Conservation (phyloP, 73 alveolate species). For the Uronychia binucleata region DNA sequence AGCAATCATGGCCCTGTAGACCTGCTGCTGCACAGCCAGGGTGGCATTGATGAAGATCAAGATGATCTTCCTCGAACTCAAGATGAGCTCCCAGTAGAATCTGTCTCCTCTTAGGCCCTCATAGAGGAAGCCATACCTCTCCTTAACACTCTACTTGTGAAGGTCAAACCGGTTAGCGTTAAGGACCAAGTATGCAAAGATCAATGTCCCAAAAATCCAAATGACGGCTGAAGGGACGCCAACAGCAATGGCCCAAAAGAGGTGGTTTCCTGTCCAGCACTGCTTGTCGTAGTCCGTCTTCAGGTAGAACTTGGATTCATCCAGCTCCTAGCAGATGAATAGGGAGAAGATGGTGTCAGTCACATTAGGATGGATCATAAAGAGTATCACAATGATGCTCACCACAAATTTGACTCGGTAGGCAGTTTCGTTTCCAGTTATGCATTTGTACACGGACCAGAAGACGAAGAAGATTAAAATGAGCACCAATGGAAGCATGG, state of each 20-base stretch:
- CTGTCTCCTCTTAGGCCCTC: constrained; percentile 13
- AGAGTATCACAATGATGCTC: neutral
- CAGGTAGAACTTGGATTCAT: too few species aligned
- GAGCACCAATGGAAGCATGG: neutral
- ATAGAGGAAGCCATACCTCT: neutral
- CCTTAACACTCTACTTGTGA: too few species aligned
- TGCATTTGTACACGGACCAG: neutral
- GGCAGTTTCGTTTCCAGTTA: neutral
- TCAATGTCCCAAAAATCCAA: too few species aligned
- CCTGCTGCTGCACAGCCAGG: neutral
- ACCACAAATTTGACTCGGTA: neutral
- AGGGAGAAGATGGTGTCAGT: too few species aligned
- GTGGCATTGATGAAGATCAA: neutral
- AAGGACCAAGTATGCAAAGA: too few species aligned
- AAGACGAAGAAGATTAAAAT: neutral
- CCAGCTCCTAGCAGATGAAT: too few species aligned
- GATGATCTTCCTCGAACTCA: neutral
- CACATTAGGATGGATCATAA: too few species aligned
- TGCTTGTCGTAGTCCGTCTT: too few species aligned
- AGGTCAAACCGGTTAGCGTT: too few species aligned
- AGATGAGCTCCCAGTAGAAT: constrained; percentile 21
- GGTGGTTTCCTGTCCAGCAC: too few species aligned
- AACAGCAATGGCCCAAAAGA: too few species aligned
- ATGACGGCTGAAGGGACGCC: too few species aligned
- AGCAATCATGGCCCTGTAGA: neutral